These are phyloP conservation scores for Suillus brevipes DNA, from an alignment of 768 basidiomycete species.

Conservation along the genomic window DNA sequence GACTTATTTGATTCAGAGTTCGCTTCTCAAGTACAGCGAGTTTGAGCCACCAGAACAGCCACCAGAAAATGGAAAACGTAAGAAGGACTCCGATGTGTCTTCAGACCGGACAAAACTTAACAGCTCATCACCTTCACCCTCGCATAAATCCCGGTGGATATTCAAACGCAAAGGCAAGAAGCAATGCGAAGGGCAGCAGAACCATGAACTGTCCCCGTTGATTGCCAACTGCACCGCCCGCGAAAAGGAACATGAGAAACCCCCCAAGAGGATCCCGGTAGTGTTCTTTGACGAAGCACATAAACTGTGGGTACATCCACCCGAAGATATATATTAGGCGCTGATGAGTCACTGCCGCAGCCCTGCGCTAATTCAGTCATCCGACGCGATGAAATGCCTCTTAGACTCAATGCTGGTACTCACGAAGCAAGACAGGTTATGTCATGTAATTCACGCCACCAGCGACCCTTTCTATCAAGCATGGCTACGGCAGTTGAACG, in stretches of 20 bases:
- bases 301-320: conserved; percentile 54
- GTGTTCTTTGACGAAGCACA: conserved; percentile 88
- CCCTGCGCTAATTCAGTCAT: conserved; percentile 72
- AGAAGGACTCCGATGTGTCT: conserved; percentile 33
- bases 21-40: conserved; percentile 71
- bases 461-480: conserved; percentile 86
- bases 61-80: conserved; percentile 8
- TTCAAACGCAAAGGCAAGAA: conserved; percentile 28
- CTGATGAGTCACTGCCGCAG: conserved; percentile 35
- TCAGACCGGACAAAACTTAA: conserved; percentile 47
- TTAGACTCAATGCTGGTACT: conserved; percentile 85
- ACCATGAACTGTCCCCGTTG: conserved; percentile 32
- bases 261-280: conserved; percentile 70
- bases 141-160: conserved; percentile 29
- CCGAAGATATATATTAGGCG: background rate
- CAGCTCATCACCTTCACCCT: conserved; percentile 23
- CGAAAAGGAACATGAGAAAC: conserved; percentile 36
- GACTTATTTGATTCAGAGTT: conserved; percentile 44
- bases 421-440: conserved; percentile 84
- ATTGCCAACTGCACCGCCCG: conserved; percentile 17
- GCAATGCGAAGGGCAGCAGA: conserved; percentile 29
- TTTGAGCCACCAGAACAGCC: conserved; percentile 47
- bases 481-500: conserved; percentile 76
- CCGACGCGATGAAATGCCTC: conserved; percentile 80
- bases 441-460: conserved; percentile 80